A percentile compares a stretch with the other conserved stretches of the same genome.
Conservation (phyloP, 2,329 filamentous ascomycete genomes). For the Penicillium frequentans region DNA sequence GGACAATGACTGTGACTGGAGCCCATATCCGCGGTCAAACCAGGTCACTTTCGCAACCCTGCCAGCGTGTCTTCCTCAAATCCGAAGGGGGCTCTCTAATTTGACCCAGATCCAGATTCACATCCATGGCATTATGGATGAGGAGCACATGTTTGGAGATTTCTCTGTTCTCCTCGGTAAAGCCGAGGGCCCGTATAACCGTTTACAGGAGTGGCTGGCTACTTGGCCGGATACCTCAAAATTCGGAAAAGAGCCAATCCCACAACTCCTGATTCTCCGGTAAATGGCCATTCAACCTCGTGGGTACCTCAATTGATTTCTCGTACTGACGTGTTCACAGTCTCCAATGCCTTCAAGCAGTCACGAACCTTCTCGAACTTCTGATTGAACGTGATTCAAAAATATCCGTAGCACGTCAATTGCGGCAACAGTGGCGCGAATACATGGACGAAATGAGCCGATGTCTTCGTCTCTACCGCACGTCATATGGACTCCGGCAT, state of each 20-base stretch:
- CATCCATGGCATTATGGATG: slow-evolving; percentile 26
- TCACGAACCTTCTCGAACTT: slow-evolving; percentile 26
- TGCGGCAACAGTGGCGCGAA: slow-evolving; percentile 12
- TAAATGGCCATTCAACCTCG: slow-evolving; percentile 17
- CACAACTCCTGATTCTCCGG: slow-evolving; percentile 31
- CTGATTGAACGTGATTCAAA: slow-evolving; percentile 21
- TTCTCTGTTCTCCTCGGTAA: slow-evolving; percentile 18
- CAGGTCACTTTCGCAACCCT: slow-evolving; percentile 25
- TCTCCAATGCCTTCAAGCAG: slow-evolving; percentile 28
- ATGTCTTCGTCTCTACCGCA: slow-evolving; percentile 28
- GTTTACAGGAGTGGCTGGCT: slow-evolving; percentile 24
- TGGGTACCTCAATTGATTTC: background rate
- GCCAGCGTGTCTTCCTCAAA: slow-evolving; percentile 27
- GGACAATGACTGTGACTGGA: slow-evolving; percentile 27
- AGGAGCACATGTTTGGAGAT: slow-evolving; percentile 7
- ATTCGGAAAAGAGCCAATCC: slow-evolving; percentile 19
- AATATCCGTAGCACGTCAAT: slow-evolving; percentile 4
- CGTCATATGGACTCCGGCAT: slow-evolving; percentile 29
- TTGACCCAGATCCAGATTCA: slow-evolving; percentile 24
- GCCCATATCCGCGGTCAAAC: slow-evolving; percentile 34
- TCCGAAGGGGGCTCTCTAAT: slow-evolving; percentile 22
- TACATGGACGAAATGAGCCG: slow-evolving; percentile 28
- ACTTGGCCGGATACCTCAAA: slow-evolving; percentile 18
- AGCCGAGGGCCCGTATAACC: slow-evolving; percentile 18
- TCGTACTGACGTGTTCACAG: slow-evolving; percentile 20